These are phyloP conservation scores for Zymoseptoria tritici DNA, from an alignment of 2,329 filamentous ascomycete species.

Conservation along the genomic window DNA sequence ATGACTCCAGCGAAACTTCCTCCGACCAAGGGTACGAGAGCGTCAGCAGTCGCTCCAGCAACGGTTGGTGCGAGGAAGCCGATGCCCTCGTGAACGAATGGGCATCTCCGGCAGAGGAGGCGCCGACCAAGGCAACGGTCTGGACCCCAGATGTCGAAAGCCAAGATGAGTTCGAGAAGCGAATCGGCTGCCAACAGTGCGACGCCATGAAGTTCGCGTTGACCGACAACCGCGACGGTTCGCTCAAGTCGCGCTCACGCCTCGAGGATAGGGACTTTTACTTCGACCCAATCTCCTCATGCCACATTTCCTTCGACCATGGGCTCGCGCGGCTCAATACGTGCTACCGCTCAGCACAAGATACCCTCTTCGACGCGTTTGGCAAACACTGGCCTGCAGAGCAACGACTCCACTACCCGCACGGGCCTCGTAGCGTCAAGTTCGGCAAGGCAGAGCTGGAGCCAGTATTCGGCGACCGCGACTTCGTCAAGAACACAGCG, in stretches of 20 bases:
- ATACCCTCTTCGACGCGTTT: conserved; percentile 1
- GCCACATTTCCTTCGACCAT: background rate
- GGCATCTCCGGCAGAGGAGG: background rate
- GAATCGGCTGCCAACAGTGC: background rate
- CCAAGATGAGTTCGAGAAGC: background rate
- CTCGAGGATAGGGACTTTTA: background rate
- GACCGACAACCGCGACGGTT: background rate
- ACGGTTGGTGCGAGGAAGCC: background rate
- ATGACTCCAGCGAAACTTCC: background rate
- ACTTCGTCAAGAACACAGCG: background rate
- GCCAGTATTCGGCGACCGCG: background rate
- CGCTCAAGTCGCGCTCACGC: background rate
- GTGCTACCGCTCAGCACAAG: background rate
- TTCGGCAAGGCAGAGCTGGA: background rate
- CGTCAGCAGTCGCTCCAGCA: background rate
- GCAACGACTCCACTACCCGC: background rate
- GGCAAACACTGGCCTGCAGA: conserved; percentile 1
- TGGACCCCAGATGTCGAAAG: background rate
- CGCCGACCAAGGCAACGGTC: background rate
- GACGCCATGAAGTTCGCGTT: background rate
- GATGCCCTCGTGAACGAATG: background rate
- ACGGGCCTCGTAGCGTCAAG: background rate
- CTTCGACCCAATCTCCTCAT: background rate
- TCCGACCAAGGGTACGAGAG: background rate
- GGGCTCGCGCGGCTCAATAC: background rate